A percentile compares a stretch with the other conserved stretches of the same genome.
Conservation (phyloP, 148 eudicot genomes). For the Silene conica region DNA sequence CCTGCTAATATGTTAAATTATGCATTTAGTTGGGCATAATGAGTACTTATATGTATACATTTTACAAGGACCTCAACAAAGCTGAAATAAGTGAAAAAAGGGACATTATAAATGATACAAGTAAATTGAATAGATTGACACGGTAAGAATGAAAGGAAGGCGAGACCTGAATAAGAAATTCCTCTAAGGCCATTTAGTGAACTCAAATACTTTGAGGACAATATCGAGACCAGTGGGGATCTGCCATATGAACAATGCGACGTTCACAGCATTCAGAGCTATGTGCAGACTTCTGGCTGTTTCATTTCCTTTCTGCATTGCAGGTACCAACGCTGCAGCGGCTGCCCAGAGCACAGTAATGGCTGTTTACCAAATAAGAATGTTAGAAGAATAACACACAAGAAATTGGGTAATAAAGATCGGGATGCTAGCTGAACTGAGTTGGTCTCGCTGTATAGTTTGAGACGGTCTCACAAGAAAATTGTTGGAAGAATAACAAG, state of each 20-base stretch:
- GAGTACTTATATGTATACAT: too few relatives aligned
- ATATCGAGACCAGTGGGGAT: slow-evolving; percentile 93
- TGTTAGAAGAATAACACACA: too few relatives aligned
- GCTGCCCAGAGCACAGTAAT: slow-evolving; percentile 96
- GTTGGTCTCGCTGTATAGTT: too few relatives aligned
- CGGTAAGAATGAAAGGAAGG: slow-evolving; percentile 4
- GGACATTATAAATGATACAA: slow-evolving; percentile 8
- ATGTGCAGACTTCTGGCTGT: slow-evolving; percentile 94
- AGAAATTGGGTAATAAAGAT: too few relatives aligned
- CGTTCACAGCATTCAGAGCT: slow-evolving; percentile 70
- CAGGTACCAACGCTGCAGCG: slow-evolving; percentile 88
- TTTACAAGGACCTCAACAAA: background rate
- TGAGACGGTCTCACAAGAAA: too few relatives aligned
- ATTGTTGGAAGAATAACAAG: background rate
- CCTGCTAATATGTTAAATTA: too few relatives aligned
- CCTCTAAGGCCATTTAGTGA: slow-evolving; percentile 89
- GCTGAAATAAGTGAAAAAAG: background rate
- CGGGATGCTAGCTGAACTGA: too few relatives aligned
- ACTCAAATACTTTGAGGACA: slow-evolving; percentile 76
- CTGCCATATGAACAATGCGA: slow-evolving; percentile 78
- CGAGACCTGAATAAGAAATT: slow-evolving; percentile 23
- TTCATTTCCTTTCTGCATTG: slow-evolving; percentile 97
- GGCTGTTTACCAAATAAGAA: slow-evolving; percentile 36
- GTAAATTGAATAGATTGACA: slow-evolving; percentile 6
- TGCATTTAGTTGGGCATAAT: too few relatives aligned